Conservation (phyloP, 306 rosid genomes). For the Prosopis cineraria region DNA sequence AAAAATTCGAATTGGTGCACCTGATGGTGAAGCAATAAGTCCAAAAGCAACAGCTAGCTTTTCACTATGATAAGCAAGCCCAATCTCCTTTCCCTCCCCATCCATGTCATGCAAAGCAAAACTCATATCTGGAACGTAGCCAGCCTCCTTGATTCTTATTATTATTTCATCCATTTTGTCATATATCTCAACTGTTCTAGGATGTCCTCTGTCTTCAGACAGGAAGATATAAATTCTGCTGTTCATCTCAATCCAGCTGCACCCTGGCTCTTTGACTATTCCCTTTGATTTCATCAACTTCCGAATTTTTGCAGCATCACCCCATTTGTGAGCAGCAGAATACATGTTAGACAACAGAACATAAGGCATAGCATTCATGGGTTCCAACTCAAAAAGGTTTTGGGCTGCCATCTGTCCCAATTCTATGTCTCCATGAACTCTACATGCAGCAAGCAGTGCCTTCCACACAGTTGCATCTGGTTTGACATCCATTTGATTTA, state of each 20-base stretch:
- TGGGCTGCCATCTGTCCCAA: conserved; percentile 78
- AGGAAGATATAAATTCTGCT: conserved; percentile 67
- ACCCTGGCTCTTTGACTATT: conserved; percentile 82
- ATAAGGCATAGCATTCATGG: conserved; percentile 68
- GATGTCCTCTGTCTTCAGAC: conserved; percentile 85
- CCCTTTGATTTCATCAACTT: conserved; percentile 78
- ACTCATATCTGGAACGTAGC: conserved; percentile 72
- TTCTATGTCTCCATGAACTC: conserved; percentile 75
- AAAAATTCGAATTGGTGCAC: conserved; percentile 71
- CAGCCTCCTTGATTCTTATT: conserved; percentile 66
- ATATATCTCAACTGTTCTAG: conserved; percentile 66
- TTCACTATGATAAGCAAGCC: conserved; percentile 80
- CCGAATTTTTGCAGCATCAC: conserved; percentile 67
- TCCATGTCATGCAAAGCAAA: conserved; percentile 85
- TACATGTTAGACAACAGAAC: conserved; percentile 81
- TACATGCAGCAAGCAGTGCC: conserved; percentile 87
- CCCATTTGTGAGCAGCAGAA: conserved; percentile 74
- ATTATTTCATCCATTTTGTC: conserved; percentile 66
- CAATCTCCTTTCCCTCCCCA: conserved; percentile 72
- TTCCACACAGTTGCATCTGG: conserved; percentile 93
- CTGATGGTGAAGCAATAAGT: conserved; percentile 57
- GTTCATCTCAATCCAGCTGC: conserved; percentile 83
- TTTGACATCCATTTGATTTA: conserved; percentile 65
- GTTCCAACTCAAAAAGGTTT: conserved; percentile 69
- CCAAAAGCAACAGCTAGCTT: conserved; percentile 85